Percentiles rank a stretch among this genome's conserved stretches.
Evolutionary conservation across 768 basidiomycete genomes (phyloP).

Genomic region (Lactarius hengduanensis): DNA sequence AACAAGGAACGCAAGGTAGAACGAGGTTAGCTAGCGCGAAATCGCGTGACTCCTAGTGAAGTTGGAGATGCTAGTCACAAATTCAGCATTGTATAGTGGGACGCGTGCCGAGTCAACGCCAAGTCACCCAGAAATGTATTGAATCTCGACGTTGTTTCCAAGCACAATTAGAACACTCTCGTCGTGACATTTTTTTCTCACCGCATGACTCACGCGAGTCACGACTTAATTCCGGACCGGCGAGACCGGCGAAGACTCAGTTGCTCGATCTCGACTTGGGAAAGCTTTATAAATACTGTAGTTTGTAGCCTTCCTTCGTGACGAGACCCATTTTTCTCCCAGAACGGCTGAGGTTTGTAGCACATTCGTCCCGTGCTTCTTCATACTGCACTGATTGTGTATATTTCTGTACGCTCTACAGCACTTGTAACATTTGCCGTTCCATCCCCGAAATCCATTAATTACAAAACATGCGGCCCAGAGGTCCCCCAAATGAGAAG

Average conservation of each 20-base stretch:
- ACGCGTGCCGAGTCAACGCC: too few relatives aligned
- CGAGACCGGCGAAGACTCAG: not conserved
- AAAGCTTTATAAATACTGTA: not conserved
- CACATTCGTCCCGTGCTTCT: not conserved
- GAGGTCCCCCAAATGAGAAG: conserved; percentile 3
- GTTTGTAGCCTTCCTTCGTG: not conserved
- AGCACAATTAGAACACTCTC: too few relatives aligned
- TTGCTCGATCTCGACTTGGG: not conserved
- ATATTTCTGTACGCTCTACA: not conserved
- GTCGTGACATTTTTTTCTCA: too few relatives aligned
- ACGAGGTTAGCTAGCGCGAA: too few relatives aligned
- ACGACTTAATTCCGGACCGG: too few relatives aligned
- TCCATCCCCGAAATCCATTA: not conserved
- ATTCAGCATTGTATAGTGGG: too few relatives aligned
- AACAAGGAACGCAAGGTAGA: too few relatives aligned
- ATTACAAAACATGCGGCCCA: conserved; percentile 1
- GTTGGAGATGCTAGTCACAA: too few relatives aligned
- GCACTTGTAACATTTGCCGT: not conserved
- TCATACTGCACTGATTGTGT: not conserved
- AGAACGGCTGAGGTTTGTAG: not conserved
- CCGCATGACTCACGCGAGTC: too few relatives aligned
- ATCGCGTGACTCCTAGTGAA: too few relatives aligned
- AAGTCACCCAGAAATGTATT: too few relatives aligned
- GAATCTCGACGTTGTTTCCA: too few relatives aligned
- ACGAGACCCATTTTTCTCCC: not conserved